A percentile compares a stretch with the other conserved stretches of the same genome.
phyloP scores from a whole-genome alignment of 106 monocot species.

The Acorus calamus region DNA sequence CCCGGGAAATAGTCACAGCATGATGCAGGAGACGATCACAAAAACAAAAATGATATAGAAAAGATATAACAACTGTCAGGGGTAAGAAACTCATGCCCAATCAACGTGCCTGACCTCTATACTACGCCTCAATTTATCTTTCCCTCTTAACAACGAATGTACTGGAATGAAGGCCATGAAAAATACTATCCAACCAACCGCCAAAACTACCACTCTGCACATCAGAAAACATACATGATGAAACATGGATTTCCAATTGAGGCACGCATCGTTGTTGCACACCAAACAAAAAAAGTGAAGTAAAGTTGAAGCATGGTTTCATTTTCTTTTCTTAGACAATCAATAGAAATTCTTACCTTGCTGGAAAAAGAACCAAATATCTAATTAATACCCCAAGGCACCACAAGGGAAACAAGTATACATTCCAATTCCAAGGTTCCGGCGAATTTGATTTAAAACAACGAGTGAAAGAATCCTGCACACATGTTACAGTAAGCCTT shows the following conservation, averaged over 20 bases:
- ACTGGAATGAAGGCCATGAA: slow-evolving; percentile 72
- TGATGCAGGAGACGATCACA: too few species aligned
- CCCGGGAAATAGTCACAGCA: too few species aligned
- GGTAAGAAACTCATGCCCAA: too few species aligned
- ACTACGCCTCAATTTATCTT: slow-evolving; percentile 44
- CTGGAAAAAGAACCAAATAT: slow-evolving; percentile 85
- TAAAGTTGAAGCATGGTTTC: too few species aligned
- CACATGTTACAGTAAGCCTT: neutral
- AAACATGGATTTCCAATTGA: too few species aligned
- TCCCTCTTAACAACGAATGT: slow-evolving; percentile 57
- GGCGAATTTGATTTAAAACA: slow-evolving; percentile 96
- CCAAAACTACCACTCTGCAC: slow-evolving; percentile 49
- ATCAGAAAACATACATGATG: too few species aligned
- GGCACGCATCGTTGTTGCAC: too few species aligned
- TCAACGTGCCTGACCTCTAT: slow-evolving; percentile 33
- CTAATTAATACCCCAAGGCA: slow-evolving; percentile 80
- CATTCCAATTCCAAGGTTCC: slow-evolving; percentile 96
- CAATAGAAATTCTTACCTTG: slow-evolving; percentile 29
- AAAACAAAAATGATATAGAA: too few species aligned
- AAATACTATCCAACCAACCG: slow-evolving; percentile 74
- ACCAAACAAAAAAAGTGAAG: too few species aligned
- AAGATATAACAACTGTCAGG: too few species aligned
- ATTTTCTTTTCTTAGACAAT: too few species aligned
- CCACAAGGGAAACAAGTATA: slow-evolving; percentile 94
- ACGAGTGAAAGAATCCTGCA: slow-evolving; percentile 84